Percentiles rank a stretch among this genome's conserved stretches.
These are phyloP conservation scores for Posidonia oceanica DNA, from an alignment of 116 monocot species.

Conservation along the genomic window DNA sequence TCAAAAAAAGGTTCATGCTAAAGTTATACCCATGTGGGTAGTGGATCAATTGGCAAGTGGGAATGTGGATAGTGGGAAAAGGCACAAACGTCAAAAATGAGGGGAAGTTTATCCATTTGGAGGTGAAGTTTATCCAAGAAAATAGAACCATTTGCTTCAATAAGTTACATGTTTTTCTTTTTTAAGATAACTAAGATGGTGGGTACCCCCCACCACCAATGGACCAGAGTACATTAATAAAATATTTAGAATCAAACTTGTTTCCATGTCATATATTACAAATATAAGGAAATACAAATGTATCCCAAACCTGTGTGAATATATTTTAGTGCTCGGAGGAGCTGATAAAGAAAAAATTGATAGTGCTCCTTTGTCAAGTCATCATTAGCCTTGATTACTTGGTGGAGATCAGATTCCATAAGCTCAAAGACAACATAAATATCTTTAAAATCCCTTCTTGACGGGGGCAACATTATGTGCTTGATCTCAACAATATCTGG, in stretches of 20 bases:
- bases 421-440: constrained; percentile 88
- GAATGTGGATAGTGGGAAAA: too few species aligned
- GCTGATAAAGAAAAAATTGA: constrained; percentile 70
- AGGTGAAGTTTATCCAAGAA: too few species aligned
- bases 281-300: not conserved
- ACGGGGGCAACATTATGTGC: constrained; percentile 64
- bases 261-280: not conserved
- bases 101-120: too few species aligned
- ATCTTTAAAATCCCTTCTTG: constrained; percentile 67
- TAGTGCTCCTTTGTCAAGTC: constrained; percentile 65
- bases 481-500: constrained; percentile 74
- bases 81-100: too few species aligned
- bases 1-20: too few species aligned
- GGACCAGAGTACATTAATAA: not conserved
- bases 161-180: too few species aligned
- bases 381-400: constrained; percentile 79
- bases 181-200: too few species aligned
- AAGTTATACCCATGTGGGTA: too few species aligned
- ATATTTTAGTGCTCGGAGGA: constrained; percentile 63
- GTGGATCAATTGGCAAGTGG: too few species aligned
- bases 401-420: constrained; percentile 82
- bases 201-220: too few species aligned
- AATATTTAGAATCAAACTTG: not conserved
- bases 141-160: too few species aligned
- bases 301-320: constrained; percentile 44